Percentiles rank a stretch among this genome's conserved stretches.
Conservation (phyloP, 768 basidiomycete species). For the Coprinellus micaceus region DNA sequence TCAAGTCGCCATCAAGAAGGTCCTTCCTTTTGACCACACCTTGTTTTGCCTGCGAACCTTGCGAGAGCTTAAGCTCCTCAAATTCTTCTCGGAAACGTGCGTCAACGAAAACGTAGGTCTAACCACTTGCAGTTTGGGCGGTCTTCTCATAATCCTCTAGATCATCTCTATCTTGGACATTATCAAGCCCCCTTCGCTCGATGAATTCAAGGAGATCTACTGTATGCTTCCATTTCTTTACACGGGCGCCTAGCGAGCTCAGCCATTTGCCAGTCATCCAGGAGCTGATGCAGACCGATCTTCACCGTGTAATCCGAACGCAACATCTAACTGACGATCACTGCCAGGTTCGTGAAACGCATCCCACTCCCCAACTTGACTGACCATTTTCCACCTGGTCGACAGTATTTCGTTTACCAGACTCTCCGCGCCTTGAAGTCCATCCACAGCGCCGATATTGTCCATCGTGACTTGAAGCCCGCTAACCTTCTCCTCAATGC, state of each 20-base stretch:
- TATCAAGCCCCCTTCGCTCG: constrained; percentile 71
- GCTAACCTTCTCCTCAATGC: constrained; percentile 86
- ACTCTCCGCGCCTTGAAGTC: constrained; percentile 85
- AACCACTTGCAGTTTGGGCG: not conserved
- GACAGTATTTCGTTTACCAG: constrained; percentile 78
- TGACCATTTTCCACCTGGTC: constrained; percentile 23
- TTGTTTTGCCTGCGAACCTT: constrained; percentile 88
- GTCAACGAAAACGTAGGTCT: constrained; percentile 72
- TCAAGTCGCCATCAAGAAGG: constrained; percentile 94
- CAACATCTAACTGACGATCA: constrained; percentile 91
- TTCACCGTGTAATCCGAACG: constrained; percentile 88
- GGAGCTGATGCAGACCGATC: constrained; percentile 86
- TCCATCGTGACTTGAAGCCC: constrained; percentile 78
- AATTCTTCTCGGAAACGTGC: constrained; percentile 77
- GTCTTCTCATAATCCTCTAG: constrained; percentile 32
- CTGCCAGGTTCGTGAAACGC: constrained; percentile 55
- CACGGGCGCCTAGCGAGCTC: constrained; percentile 1
- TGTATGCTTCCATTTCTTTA: constrained; percentile 38
- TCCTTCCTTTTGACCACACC: constrained; percentile 91
- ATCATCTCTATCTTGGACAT: constrained; percentile 93
- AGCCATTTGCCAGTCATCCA: constrained; percentile 55
- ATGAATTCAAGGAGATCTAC: constrained; percentile 85
- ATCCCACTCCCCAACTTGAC: constrained; percentile 28
- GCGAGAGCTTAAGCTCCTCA: constrained; percentile 86
- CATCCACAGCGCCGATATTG: constrained; percentile 82